Base-by-base conservation (phyloP, 306 rosid species). In the Quercus bicolor region DNA sequence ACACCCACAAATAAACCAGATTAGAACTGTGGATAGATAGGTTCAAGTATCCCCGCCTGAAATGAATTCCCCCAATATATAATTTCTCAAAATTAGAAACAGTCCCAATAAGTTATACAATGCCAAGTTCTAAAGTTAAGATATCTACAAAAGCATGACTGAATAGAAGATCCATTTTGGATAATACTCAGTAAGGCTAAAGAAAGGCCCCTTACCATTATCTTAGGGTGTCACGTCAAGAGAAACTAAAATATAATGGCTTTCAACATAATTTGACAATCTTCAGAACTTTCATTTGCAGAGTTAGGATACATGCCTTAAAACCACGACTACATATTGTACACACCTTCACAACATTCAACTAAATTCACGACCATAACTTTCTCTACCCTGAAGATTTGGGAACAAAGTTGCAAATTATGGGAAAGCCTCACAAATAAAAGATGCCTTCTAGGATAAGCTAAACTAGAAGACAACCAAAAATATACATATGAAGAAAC, bases 391-490 rank as follows among this genome's bases (percentile, higher is more conserved):
- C 5, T 5, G 33, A 28, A 18, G 8, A 28, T 34, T 28, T 14
- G 11, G 29, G 19, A 19, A 8, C n/a, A 62, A 62, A 14, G 40
- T 24, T 14, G n/a, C 15, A 62, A 61, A 61, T 23, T 61, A 34
- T 13, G 14, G 34, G 62, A 29, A 21, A 26, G 15, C 56, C 20
- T 29, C 51, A 77, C 72, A 45, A 72, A 53, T 15, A 14, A 62
- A 4, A 51, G 70, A 73, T 66, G 56, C 20, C 37, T 34, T 69
- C 45, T 33, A 69, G 52, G 56, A 66, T 26, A 65, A 33, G 53
- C 37, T 31, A 75, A 82, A 73, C 51, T 28, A 37, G 6, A 34
- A 53, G 64, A 78, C 19, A 56, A 68, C 70, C 45, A 29, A 29
- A 28, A 23, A 53, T 29, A 29, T 31, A 31, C 1, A 23, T 23